These are phyloP conservation scores for Vanderwaltozyma verrucispora DNA, from an alignment of 805 yeast genomes.

Conservation along the genomic window DNA sequence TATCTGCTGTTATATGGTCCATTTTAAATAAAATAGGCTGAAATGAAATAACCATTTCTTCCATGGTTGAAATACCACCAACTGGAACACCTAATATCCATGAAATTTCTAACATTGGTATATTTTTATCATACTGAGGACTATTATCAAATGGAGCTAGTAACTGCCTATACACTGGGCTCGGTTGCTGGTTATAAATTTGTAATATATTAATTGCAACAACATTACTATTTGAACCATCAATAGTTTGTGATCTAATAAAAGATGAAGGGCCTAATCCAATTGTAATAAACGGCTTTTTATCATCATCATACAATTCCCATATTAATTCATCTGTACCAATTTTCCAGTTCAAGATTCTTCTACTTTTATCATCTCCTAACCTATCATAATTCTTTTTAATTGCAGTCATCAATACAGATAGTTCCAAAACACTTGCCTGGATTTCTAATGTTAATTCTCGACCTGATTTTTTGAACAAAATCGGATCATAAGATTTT, in stretches of 20 bases:
- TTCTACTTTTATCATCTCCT: conserved; percentile 14
- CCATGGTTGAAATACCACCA: conserved; percentile 54
- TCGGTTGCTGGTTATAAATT: conserved; percentile 41
- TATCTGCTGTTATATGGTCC: conserved; percentile 44
- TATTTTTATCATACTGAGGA: conserved; percentile 14
- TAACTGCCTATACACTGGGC: conserved; percentile 42
- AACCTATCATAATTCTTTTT: conserved; percentile 27
- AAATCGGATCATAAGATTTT: conserved; percentile 27
- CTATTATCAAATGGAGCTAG: conserved; percentile 32
- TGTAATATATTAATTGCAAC: conserved; percentile 37
- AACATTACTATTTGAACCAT: conserved; percentile 43
- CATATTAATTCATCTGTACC: conserved; percentile 48
- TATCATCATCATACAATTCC: conserved; percentile 41
- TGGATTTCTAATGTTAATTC: conserved; percentile 29
- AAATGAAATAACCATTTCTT: conserved; percentile 37
- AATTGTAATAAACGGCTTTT: conserved; percentile 42
- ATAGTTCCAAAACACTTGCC: conserved; percentile 31
- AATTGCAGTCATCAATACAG: conserved; percentile 35
- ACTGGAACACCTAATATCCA: conserved; percentile 53
- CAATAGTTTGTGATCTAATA: conserved; percentile 38
- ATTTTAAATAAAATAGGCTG: conserved; percentile 49
- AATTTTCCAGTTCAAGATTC: conserved; percentile 36
- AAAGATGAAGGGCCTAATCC: conserved; percentile 41
- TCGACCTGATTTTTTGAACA: conserved; percentile 30
- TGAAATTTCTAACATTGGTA: conserved; percentile 32